A percentile compares a stretch with the other conserved stretches of the same genome.
Evolutionary conservation across 2,329 filamentous ascomycete species (phyloP).

Genomic region (Leptographium flavum): DNA sequence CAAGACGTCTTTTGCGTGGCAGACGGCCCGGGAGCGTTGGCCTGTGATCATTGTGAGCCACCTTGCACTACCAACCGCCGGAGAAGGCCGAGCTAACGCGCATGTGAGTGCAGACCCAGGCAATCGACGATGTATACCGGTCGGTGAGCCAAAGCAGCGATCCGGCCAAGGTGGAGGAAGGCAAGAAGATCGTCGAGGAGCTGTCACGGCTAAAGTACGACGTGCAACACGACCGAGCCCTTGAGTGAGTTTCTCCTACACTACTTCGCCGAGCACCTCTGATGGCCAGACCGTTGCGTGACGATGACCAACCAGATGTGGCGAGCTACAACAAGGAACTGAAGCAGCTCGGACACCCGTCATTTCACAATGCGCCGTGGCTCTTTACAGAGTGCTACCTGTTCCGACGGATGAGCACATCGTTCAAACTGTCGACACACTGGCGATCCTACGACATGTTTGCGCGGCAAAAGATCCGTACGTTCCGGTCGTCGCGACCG

Average conservation of each 20-base stretch:
- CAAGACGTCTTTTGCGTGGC: constrained; percentile 71
- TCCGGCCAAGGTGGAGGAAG: constrained; percentile 56
- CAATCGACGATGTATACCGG: constrained; percentile 88
- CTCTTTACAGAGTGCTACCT: constrained; percentile 90
- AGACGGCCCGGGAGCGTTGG: constrained; percentile 79
- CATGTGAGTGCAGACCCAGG: constrained; percentile 51
- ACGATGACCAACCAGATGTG: constrained; percentile 68
- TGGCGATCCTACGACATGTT: constrained; percentile 93
- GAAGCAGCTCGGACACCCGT: constrained; percentile 53
- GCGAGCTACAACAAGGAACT: constrained; percentile 77
- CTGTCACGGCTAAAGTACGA: constrained; percentile 85
- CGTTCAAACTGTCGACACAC: constrained; percentile 61
- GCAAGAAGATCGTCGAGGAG: constrained; percentile 70
- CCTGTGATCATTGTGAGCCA: constrained; percentile 69
- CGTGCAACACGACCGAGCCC: constrained; percentile 69
- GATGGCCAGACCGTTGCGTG: constrained; percentile 46
- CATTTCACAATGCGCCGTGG: constrained; percentile 81
- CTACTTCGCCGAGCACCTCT: neutral
- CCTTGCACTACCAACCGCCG: neutral
- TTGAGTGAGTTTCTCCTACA: constrained; percentile 23
- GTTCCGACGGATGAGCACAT: constrained; percentile 71
- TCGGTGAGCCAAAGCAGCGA: constrained; percentile 46
- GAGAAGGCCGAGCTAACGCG: neutral
- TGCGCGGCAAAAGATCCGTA: constrained; percentile 74
- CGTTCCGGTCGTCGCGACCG: constrained; percentile 80